Base-by-base conservation (phyloP, 1,139 yeast genomes). In the Meyerozyma elateridarum region DNA sequence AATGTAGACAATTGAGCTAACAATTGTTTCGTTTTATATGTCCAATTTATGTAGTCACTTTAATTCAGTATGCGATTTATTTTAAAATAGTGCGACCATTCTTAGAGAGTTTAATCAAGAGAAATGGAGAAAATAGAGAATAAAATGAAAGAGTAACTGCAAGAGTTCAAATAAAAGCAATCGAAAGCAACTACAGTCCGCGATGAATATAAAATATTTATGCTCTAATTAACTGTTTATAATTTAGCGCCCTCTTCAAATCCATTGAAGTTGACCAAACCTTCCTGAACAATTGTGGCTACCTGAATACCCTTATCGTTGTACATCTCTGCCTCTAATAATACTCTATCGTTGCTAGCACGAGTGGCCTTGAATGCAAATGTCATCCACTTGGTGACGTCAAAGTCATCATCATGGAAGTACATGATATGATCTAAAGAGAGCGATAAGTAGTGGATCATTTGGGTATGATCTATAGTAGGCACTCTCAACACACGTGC, bases 221-320 rank as follows among this genome's bases (percentile, higher is more conserved):
- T n/a, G n/a, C n/a, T n/a, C n/a, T n/a, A n/a, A n/a, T n/a, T n/a
- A n/a, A n/a, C n/a, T n/a, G n/a, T n/a, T 14, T 31, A 46, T 24
- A 47, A 31, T 35, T 44, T 50, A 4, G 50, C 51, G 4, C 30
- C 34, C 15, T 38, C 32, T 27, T 47, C 48, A 16, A 47, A 29
- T 3, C 51, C 49, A 24, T 47, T 48, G 32, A 60, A 49, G 31
- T 44, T 44, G 6, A 61, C 70, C 38, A 77, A 59, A 0, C 85
- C 89, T 52, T 83, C 89, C 53, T 83, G 93, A 7, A 78, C 51
- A 4, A 80, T 64, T 0, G 82, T 70, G 2, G 87, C 85, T 3
- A 79, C 70, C 37, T 80, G 73, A 11, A 61, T 62, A 1, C 81
- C 79, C 21, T 68, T 63, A 19, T 46, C 46, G 32, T 69, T 60